Conservation (phyloP, 768 basidiomycete species). For the Leucosporidium creatinivorum region DNA sequence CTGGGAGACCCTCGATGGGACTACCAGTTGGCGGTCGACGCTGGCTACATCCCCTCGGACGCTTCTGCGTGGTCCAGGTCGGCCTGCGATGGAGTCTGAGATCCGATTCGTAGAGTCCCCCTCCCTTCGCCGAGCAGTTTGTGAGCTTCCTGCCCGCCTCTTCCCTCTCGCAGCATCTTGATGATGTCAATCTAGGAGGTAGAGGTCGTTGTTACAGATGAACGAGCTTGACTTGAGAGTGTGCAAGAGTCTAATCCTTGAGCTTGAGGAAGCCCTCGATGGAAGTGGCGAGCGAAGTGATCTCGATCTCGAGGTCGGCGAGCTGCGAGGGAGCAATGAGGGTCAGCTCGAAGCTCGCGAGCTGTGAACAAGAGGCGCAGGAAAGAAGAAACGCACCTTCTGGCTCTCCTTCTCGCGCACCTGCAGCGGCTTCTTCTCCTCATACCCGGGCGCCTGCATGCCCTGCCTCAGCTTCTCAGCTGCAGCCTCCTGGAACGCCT, state of each 20-base stretch:
- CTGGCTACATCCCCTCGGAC: background rate
- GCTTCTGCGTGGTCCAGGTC: background rate
- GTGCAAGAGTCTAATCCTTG: background rate
- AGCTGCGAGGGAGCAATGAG: background rate
- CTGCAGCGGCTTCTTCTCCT: constrained; percentile 66
- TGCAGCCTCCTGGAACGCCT: constrained; percentile 60
- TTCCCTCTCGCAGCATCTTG: too few relatives aligned
- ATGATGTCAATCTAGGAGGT: too few relatives aligned
- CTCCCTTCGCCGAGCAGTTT: too few relatives aligned
- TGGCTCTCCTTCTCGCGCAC: constrained; percentile 65
- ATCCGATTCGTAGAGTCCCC: too few relatives aligned
- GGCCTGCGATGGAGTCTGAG: background rate
- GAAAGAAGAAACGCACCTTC: background rate
- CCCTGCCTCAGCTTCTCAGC: constrained; percentile 57
- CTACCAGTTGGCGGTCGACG: background rate
- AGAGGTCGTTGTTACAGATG: too few relatives aligned
- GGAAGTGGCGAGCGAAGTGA: background rate
- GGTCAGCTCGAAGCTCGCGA: background rate
- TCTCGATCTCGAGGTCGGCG: background rate
- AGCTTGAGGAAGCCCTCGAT: constrained; percentile 11
- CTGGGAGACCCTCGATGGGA: background rate
- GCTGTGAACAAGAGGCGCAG: background rate
- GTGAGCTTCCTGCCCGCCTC: too few relatives aligned
- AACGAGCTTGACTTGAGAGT: too few relatives aligned
- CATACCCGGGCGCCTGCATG: constrained; percentile 67